Base-by-base conservation (phyloP, 441 rosid genomes). In the Rhodomyrtus psidioides region DNA sequence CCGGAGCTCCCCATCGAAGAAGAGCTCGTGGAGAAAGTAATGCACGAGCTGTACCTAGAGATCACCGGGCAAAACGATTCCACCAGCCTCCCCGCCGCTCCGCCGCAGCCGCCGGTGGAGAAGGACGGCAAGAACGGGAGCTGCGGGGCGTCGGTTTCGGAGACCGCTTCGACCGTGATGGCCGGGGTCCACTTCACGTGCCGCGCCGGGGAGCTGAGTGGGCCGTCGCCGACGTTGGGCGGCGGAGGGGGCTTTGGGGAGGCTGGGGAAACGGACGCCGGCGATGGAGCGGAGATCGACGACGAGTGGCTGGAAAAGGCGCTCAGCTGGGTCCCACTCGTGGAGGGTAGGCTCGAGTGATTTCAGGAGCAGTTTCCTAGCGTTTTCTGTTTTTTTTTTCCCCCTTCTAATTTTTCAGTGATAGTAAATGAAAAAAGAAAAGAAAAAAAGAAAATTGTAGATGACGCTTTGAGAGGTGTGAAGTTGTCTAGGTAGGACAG, bases 231-330 rank as follows among this genome's bases (percentile, higher is more conserved):
- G 4, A 44, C 75, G 6, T 30, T 10, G 12, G 14, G 49, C 49
- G 9, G 49, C 0, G 49, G 15, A 19, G 79, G 10, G 79, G 49
- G 0, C 21, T 21, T 0, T 12, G 79, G 49, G 49, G 46, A 70
- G n/a, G 79, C 49, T n/a, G 49, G 24, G 49, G 49, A 12, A 6
- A 42, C 7, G 26, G 79, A 42, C 87, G 83, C 39, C 23, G 70
- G 30, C 34, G 91, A 88, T 82, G 87, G 55, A 42, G 85, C 34
- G 54, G 90, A 84, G 58, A 83, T 84, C 8, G 90, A 79, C 30
- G 93, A 92, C 82, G 93, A 90, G 84, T 89, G 91, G 91, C 90
- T 92, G 83, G 91, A 86, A 39, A 85, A 86, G 62, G 88, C 89
- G 24, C 89, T 89, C 60, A 70, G 86, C 39, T 89, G 89, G 89